Base-by-base conservation (phyloP, 2,329 filamentous ascomycete species). In the Teratosphaeria destructans region DNA sequence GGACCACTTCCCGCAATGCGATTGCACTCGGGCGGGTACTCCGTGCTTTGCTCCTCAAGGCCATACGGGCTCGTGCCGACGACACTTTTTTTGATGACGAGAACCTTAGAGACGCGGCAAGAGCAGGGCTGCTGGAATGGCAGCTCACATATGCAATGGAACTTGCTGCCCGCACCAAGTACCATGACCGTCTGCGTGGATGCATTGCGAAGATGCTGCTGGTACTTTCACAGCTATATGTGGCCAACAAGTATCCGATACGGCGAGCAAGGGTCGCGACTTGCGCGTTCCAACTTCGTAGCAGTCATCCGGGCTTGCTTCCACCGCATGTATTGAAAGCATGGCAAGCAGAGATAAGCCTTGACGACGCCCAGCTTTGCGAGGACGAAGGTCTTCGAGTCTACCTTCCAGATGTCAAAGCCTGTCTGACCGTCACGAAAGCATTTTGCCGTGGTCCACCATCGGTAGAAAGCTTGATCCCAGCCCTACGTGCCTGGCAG, bases 91-190 rank as follows among this genome's bases (percentile, higher is more conserved):
- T 74, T 53, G 75, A 78, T 58, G 66, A 75, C 35, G 56, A 60
- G 8, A 60, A 64, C 3, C 61, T 76, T 27, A 56, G 65, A 1
- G 27, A 61, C 12, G 63, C 63, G 4, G 67, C 72, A 34, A 66
- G 74, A 62, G 76, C 73, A 10, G 61, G 70, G 4, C 39, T 79
- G 2, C 63, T 79, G 10, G 77, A 80, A 62, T 74, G 70, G 62
- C 77, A 79, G 60, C 65, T 79, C 8, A 54, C 60, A 11, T 60
- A 59, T 32, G 60, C 61, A 1, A 14, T 65, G 5, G 65, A 70
- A 12, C 49, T 70, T n/a, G 63, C 62, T 34, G 49, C 63, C 19
- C 66, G 66, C 34, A 19, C 58, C 1, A 71, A 65, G 55, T 65
- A 67, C 52, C 57, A 60, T 34, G 19, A 32, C 12, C 34, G 55